Evolutionary conservation across 768 basidiomycete species (phyloP).

Genomic region (Boletus fagicola): DNA sequence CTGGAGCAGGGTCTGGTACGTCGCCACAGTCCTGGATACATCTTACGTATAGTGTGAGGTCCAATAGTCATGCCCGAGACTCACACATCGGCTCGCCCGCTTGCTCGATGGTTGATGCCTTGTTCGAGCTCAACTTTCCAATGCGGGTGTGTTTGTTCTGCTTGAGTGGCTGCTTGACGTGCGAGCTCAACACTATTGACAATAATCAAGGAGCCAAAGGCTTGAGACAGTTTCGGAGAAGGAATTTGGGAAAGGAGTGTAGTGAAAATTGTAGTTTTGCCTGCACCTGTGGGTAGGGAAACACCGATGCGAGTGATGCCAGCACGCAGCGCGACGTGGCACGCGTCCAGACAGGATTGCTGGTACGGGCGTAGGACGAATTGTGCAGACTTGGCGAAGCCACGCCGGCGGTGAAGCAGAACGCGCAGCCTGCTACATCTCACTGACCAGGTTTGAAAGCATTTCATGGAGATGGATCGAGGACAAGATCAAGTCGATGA

Average conservation of each 20-base stretch:
- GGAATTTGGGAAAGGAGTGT: constrained; percentile 67
- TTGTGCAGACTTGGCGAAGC: constrained; percentile 1
- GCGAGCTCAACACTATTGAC: constrained; percentile 92
- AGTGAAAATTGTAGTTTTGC: constrained; percentile 92
- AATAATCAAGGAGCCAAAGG: constrained; percentile 69
- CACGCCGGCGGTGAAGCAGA: constrained; percentile 1
- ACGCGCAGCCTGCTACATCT: too few species aligned
- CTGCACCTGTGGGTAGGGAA: constrained; percentile 80
- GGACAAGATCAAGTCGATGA: background rate
- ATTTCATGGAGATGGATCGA: constrained; percentile 13
- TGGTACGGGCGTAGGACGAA: constrained; percentile 81
- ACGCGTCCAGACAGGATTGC: constrained; percentile 73
- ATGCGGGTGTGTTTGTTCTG: constrained; percentile 59
- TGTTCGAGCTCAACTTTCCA: constrained; percentile 93
- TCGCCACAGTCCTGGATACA: constrained; percentile 70
- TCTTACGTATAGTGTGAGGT: background rate
- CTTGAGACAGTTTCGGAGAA: constrained; percentile 42
- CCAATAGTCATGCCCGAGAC: background rate
- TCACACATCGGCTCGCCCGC: constrained; percentile 83
- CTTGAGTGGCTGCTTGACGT: constrained; percentile 77
- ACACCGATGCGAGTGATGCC: constrained; percentile 80
- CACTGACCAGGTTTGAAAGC: background rate
- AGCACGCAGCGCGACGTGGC: constrained; percentile 62
- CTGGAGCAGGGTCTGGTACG: constrained; percentile 80
- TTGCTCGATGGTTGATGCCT: constrained; percentile 67